Evolutionary conservation across 176 grass and related monocot genomes (phyloP).

Genomic region (Aegilops umbellulata): DNA sequence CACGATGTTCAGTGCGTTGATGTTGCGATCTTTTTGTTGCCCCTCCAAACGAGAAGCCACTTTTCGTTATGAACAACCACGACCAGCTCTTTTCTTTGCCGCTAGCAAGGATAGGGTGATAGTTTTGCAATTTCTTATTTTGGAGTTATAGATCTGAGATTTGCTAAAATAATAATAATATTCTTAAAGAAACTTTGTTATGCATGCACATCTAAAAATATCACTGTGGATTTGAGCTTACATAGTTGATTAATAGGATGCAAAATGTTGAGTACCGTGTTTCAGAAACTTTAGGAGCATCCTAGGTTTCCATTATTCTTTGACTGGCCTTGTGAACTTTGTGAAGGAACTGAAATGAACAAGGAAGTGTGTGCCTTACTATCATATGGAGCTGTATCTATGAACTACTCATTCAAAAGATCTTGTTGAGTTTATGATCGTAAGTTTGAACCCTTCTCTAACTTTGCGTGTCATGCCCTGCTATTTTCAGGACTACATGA

Average conservation of each 20-base stretch:
- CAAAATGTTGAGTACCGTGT: background rate
- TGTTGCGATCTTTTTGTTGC: no score
- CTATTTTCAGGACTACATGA: conserved; percentile 96
- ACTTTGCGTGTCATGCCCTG: conserved; percentile 1
- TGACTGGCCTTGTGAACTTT: background rate
- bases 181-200: background rate
- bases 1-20: no score
- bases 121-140: no score
- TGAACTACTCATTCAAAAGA: background rate
- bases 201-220: background rate
- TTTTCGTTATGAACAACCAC: no score
- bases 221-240: conserved; percentile 1
- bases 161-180: no score
- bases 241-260: background rate
- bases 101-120: no score
- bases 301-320: conserved; percentile 12
- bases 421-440: background rate
- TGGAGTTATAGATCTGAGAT: no score
- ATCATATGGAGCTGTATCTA: background rate
- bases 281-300: background rate
- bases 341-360: background rate
- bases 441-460: background rate
- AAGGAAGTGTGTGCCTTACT: background rate
- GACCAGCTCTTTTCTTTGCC: no score
- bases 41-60: no score